Conservation (phyloP, 2,329 filamentous ascomycete species). For the Fusarium sp. region DNA sequence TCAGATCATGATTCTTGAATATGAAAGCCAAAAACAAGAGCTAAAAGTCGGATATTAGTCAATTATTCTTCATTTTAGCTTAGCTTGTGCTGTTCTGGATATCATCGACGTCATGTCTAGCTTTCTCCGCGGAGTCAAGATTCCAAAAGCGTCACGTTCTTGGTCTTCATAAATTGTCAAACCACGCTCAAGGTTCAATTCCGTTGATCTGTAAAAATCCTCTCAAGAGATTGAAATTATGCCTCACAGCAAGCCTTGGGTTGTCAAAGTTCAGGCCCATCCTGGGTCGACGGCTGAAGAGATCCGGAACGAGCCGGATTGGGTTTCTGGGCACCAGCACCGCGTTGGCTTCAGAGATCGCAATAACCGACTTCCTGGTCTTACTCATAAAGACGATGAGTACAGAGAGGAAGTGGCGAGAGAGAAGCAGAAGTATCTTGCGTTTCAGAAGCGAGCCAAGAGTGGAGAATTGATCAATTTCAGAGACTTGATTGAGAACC, state of each 20-base stretch:
- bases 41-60: neutral
- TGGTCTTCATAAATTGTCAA: neutral
- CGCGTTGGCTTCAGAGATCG: neutral
- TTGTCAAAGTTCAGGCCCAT: neutral
- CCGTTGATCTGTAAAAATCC: rapidly evolving
- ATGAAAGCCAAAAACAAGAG: neutral
- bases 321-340: neutral
- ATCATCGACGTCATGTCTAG: neutral
- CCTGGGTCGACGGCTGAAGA: neutral
- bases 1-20: neutral
- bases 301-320: neutral
- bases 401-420: neutral
- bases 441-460: neutral
- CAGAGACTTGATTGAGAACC: neutral
- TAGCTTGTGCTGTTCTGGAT: neutral
- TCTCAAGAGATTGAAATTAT: neutral
- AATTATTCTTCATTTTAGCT: neutral
- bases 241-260: neutral
- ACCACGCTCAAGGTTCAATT: too few species aligned
- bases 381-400: neutral
- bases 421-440: neutral
- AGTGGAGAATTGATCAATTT: neutral
- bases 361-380: neutral
- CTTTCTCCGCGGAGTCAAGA: neutral
- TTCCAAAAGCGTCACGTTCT: neutral